phyloP scores from a whole-genome alignment of 2,329 filamentous ascomycete species.

The Colletotrichum tamarilloi region DNA sequence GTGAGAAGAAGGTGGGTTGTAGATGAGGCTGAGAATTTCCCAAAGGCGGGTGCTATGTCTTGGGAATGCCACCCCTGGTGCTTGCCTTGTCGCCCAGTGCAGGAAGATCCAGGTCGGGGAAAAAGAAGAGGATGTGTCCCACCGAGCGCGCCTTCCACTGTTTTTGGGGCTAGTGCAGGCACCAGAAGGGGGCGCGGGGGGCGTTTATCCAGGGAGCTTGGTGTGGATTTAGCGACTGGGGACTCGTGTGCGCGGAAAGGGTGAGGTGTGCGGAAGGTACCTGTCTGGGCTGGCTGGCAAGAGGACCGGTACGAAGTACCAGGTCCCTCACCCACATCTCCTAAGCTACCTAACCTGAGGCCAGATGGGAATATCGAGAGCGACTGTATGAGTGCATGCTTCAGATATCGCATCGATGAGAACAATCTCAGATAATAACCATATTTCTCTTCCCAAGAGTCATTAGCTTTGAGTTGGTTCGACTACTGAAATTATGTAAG shows the following conservation, averaged over 20 bases:
- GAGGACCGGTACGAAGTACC: not conserved
- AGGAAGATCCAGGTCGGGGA: not conserved
- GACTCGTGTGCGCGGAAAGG: not conserved
- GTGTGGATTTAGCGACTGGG: constrained; percentile 14
- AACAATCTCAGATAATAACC: not conserved
- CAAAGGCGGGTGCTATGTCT: constrained; percentile 5
- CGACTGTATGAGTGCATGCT: not conserved
- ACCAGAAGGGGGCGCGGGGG: not conserved
- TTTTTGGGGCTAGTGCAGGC: constrained; percentile 22
- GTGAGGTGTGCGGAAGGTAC: not conserved
- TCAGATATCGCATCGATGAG: constrained; percentile 5
- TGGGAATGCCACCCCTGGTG: constrained; percentile 1
- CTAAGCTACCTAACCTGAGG: constrained; percentile 20
- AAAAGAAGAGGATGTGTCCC: not conserved
- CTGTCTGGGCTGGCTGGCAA: not conserved
- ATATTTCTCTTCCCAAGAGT: not conserved
- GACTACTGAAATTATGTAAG: constrained; percentile 19
- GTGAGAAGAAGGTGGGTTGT: not conserved
- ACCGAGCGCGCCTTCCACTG: not conserved
- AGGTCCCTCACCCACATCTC: not conserved
- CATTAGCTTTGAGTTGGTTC: constrained; percentile 1
- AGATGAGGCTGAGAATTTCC: constrained; percentile 25
- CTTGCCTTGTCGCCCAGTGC: constrained; percentile 2
- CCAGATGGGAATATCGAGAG: constrained; percentile 14
- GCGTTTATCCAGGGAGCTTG: not conserved